Evolutionary conservation across 2,329 filamentous ascomycete genomes (phyloP), one percentile per base, ranked within the genome.

Genomic region (Neurospora crassa): DNA sequence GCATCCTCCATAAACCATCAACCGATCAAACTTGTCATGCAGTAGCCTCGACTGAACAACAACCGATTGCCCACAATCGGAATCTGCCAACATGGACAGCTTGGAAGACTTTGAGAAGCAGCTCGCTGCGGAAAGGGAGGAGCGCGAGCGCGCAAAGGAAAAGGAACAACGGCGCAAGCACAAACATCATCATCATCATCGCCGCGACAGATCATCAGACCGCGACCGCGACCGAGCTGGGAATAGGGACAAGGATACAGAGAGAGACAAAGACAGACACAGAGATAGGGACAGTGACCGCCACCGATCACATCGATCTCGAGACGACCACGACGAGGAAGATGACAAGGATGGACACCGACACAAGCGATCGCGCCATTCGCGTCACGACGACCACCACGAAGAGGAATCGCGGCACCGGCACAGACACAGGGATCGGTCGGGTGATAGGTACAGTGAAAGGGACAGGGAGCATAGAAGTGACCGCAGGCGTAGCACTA

Each of bases 281-380:
- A 75, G 80, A 40, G 78, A 79, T 68, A 78, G 78, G 3, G 70
- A 73, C 29, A 69, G 72, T 41, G 75, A 71, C 59, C 74, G 45
- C 78, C 79, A 78, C 20, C 74, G 77, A 29, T 78, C 80, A 67
- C 78, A 80, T 67, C 77, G 77, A 41, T 79, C 82, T 69, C 76
- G 82, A 75, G 73, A 79, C 37, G 34, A 6, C 6, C 34, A 37
- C 34, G 76, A 78, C 18, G 80, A 82, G 7, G 82, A 83, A 12
- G 84, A 86, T 2, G 82, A 85, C n/a, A 0, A 63, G 53, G 84
- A 87, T 45, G 79, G 82, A 10, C 90, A 89, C 76, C 82, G 87
- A 68, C 86, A 89, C 76, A 93, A 93, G 78, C 86, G 91, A 71
- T 89, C 88, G 45, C 85, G 88, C 24, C 84, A 87, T 75, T 84